These are phyloP conservation scores for Exophiala aquamarina DNA, from an alignment of 2,329 filamentous ascomycete genomes.

Conservation along the genomic window DNA sequence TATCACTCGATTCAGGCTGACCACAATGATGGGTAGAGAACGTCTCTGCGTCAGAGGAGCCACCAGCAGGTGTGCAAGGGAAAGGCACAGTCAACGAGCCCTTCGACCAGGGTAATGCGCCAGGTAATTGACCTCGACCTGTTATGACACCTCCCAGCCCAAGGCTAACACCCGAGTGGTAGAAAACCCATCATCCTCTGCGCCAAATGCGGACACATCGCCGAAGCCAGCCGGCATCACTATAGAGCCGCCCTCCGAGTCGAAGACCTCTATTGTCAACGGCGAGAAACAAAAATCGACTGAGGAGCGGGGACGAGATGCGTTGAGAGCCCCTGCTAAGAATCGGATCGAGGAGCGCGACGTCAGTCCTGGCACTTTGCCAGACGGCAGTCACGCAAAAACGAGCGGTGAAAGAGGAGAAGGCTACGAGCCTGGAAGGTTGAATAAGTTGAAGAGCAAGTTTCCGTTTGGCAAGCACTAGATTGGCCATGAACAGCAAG, in stretches of 20 bases:
- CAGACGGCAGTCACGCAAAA: conserved; percentile 25
- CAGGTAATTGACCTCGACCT: conserved; percentile 7
- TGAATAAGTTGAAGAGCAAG: conserved; percentile 25
- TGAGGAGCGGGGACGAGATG: conserved; percentile 6
- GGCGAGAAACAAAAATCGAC: too few species aligned
- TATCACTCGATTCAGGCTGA: too few species aligned
- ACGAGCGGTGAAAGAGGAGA: conserved; percentile 26
- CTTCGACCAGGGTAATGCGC: conserved; percentile 22
- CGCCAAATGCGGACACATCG: neutral
- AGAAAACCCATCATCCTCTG: conserved; percentile 8
- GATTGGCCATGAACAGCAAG: neutral
- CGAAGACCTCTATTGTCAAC: too few species aligned
- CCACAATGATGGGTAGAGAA: too few species aligned
- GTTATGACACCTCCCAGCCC: neutral
- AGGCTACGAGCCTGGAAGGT: conserved; percentile 21
- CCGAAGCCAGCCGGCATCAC: conserved; percentile 8
- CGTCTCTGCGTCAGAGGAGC: conserved; percentile 14
- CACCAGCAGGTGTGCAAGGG: conserved; percentile 19
- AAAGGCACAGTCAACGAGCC: conserved; percentile 19
- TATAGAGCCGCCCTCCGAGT: neutral
- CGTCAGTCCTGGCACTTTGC: conserved; percentile 25
- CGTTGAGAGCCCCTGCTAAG: conserved; percentile 9
- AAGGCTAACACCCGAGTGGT: too few species aligned
- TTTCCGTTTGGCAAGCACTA: conserved; percentile 21
- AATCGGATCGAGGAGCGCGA: conserved; percentile 18